A percentile compares a stretch with the other conserved stretches of the same genome.
Conservation (phyloP, 2,329 filamentous ascomycete species). For the Tolypocladium album region DNA sequence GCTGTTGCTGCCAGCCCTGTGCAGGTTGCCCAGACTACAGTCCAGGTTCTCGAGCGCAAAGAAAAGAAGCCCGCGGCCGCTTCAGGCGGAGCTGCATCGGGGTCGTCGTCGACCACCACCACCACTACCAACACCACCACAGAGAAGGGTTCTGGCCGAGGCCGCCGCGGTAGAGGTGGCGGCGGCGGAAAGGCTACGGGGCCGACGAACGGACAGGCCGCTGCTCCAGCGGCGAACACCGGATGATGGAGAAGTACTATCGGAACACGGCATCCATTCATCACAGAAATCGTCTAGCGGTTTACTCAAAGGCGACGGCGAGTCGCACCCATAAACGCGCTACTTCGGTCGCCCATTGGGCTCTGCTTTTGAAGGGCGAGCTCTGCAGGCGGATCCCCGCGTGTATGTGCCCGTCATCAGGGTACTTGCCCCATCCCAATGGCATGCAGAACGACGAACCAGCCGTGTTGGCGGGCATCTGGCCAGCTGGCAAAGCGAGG, state of each 20-base stretch:
- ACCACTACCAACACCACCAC: no score
- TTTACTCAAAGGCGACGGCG: background rate
- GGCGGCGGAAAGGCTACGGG: slow-evolving; percentile 6
- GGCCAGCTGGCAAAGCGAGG: background rate
- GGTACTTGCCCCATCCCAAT: background rate
- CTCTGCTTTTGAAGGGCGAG: background rate
- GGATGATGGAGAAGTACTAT: background rate
- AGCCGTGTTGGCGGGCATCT: background rate
- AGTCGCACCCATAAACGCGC: background rate
- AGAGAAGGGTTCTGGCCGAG: slow-evolving; percentile 11
- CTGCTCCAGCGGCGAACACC: slow-evolving; percentile 3
- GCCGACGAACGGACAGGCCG: background rate
- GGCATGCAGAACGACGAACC: background rate
- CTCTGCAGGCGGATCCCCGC: background rate
- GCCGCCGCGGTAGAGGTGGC: slow-evolving; percentile 9
- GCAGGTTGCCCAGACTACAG: slow-evolving; percentile 70
- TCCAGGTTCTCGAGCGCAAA: slow-evolving; percentile 78
- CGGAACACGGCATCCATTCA: slow-evolving; percentile 1
- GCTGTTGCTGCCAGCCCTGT: slow-evolving; percentile 76
- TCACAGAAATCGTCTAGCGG: background rate
- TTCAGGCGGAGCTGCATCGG: background rate
- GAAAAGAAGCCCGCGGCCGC: slow-evolving; percentile 35
- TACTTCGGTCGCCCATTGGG: background rate
- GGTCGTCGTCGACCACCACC: slow-evolving; percentile 2
- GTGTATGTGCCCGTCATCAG: background rate